A percentile compares a stretch with the other conserved stretches of the same genome.
phyloP scores from a whole-genome alignment of 2,329 filamentous ascomycete genomes.

The Ceratocystis huliohia region DNA sequence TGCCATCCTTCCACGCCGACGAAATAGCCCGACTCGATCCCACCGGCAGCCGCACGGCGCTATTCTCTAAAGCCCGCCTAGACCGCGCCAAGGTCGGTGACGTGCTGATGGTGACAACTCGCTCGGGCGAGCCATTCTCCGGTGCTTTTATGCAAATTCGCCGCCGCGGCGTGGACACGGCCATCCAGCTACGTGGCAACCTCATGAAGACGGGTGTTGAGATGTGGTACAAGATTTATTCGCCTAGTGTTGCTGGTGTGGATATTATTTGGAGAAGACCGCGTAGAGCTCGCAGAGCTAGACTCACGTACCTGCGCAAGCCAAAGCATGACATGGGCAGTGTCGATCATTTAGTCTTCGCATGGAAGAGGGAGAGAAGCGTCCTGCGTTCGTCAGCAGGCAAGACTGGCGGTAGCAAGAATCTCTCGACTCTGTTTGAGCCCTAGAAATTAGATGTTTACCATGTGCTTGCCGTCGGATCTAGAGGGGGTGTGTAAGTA shows the following conservation, averaged over 20 bases:
- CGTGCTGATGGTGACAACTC: conserved; percentile 77
- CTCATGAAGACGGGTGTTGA: conserved; percentile 80
- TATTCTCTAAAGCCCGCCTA: conserved; percentile 66
- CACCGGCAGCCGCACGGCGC: conserved; percentile 63
- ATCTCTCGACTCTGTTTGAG: conserved; percentile 22
- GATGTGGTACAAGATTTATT: conserved; percentile 96
- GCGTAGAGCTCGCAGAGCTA: conserved; percentile 75
- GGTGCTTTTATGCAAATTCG: conserved; percentile 82
- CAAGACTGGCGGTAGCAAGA: conserved; percentile 19
- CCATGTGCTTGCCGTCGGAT: background rate
- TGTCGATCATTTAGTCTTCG: conserved; percentile 62
- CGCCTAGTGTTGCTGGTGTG: conserved; percentile 75
- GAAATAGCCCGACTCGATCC: conserved; percentile 72
- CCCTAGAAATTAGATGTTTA: background rate
- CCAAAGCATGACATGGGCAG: conserved; percentile 77
- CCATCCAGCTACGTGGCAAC: conserved; percentile 73
- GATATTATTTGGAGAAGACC: conserved; percentile 80
- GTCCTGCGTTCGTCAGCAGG: conserved; percentile 27
- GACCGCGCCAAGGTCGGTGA: conserved; percentile 77
- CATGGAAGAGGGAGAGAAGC: conserved; percentile 37
- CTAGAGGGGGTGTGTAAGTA: background rate
- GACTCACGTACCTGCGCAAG: conserved; percentile 83
- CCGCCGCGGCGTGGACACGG: conserved; percentile 75
- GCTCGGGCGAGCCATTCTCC: conserved; percentile 70
- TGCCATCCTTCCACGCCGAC: conserved; percentile 51